Conservation (phyloP, 192 early-diverging fungal species). For the Gonapodya sp. region DNA sequence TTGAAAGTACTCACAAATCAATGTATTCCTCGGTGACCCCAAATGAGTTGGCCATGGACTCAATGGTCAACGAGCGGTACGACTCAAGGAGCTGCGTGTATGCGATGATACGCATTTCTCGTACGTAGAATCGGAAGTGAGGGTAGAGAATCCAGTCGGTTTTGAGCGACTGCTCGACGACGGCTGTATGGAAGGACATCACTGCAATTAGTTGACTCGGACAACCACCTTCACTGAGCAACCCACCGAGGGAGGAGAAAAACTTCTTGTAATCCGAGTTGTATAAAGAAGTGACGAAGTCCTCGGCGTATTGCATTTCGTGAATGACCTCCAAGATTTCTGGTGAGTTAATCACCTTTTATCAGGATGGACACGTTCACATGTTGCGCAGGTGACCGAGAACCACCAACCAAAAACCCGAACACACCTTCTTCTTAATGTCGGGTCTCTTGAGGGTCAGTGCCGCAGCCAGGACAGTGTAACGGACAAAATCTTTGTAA, state of each 20-base stretch:
- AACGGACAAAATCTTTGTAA: slow-evolving; percentile 93
- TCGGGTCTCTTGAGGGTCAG: slow-evolving; percentile 83
- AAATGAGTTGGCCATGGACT: slow-evolving; percentile 94
- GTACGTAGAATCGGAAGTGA: slow-evolving; percentile 87
- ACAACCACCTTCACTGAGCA: neutral
- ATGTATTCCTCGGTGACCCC: slow-evolving; percentile 92
- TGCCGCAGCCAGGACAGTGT: slow-evolving; percentile 78
- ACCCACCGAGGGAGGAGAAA: slow-evolving; percentile 70
- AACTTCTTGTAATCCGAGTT: slow-evolving; percentile 88
- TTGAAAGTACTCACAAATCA: slow-evolving; percentile 54
- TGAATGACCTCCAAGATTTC: slow-evolving; percentile 92
- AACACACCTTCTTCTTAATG: slow-evolving; percentile 83
- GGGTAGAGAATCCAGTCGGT: slow-evolving; percentile 64
- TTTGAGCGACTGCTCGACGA: slow-evolving; percentile 70
- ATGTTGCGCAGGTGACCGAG: too few relatives aligned
- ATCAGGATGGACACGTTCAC: neutral
- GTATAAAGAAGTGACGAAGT: slow-evolving; percentile 79
- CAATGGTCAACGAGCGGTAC: slow-evolving; percentile 85
- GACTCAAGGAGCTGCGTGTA: slow-evolving; percentile 95
- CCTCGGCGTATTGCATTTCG: slow-evolving; percentile 76
- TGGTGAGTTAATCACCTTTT: slow-evolving; percentile 88
- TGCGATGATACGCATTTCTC: slow-evolving; percentile 95
- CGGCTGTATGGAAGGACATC: slow-evolving; percentile 36
- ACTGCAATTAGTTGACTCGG: neutral
- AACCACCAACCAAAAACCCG: slow-evolving; percentile 9